Evolutionary conservation across 2,329 filamentous ascomycete species (phyloP).

Genomic region (Microcyclospora tardicrescens): DNA sequence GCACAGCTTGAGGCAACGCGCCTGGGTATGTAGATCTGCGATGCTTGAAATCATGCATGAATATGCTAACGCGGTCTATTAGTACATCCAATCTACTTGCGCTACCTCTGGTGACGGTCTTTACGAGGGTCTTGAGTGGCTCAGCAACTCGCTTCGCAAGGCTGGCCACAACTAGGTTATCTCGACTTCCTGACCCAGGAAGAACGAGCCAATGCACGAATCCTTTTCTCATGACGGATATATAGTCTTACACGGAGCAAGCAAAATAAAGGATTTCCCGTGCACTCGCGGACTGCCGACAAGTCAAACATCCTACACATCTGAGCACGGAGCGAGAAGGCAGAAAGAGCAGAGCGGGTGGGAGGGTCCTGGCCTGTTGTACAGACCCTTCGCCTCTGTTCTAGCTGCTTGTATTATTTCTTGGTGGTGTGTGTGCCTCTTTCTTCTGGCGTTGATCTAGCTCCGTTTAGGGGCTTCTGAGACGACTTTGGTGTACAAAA

Average conservation of each 20-base stretch:
- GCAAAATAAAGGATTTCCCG: too few species aligned
- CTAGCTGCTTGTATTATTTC: too few species aligned
- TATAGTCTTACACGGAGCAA: too few species aligned
- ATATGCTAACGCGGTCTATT: constrained; percentile 2
- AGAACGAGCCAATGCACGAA: constrained; percentile 8
- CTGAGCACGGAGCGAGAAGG: too few species aligned
- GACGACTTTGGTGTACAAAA: constrained; percentile 2
- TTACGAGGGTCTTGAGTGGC: constrained; percentile 81
- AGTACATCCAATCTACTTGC: constrained; percentile 99
- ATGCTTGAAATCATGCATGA: background rate
- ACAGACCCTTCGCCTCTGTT: too few species aligned
- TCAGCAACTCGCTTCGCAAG: constrained; percentile 43
- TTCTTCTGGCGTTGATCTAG: too few species aligned
- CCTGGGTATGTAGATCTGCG: constrained; percentile 62
- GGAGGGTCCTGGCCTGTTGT: too few species aligned
- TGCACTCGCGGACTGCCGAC: too few species aligned
- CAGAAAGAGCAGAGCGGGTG: too few species aligned
- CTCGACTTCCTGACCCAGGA: background rate
- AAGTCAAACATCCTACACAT: too few species aligned
- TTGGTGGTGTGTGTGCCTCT: too few species aligned
- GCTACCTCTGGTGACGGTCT: constrained; percentile 98
- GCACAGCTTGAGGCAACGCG: constrained; percentile 95
- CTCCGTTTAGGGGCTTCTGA: too few species aligned
- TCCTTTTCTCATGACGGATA: constrained; percentile 1
- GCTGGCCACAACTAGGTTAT: constrained; percentile 34